Evolutionary conservation across 139 green algal species (phyloP).

Genomic region (Parachlorella kessleri): DNA sequence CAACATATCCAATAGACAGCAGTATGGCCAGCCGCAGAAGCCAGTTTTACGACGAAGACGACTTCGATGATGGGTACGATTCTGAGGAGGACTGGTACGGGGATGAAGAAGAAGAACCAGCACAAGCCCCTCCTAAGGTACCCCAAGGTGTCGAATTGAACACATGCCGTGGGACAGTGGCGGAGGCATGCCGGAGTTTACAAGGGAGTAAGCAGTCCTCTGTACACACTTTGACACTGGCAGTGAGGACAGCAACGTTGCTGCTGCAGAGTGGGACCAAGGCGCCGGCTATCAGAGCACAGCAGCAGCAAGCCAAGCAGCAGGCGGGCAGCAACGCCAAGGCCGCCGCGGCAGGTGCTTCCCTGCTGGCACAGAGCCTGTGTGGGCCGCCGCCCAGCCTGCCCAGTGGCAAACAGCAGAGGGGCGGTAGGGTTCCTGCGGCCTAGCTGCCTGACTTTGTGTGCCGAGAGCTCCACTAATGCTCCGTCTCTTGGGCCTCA

Average conservation of each 20-base stretch:
- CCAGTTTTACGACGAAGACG: slow-evolving; percentile 62
- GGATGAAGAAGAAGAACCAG: slow-evolving; percentile 51
- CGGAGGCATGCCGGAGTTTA: too few species aligned
- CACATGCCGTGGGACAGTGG: too few species aligned
- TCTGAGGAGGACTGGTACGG: slow-evolving; percentile 60
- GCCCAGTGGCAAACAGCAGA: slow-evolving; percentile 53
- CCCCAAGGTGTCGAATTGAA: too few species aligned
- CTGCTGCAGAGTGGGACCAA: slow-evolving; percentile 10
- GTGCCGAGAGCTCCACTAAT: background rate
- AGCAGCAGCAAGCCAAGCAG: background rate
- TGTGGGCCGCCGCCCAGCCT: slow-evolving; percentile 55
- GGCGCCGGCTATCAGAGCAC: background rate
- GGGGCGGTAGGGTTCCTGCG: slow-evolving; percentile 53
- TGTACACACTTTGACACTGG: background rate
- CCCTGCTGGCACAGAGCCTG: slow-evolving; percentile 59
- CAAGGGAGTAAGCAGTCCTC: background rate
- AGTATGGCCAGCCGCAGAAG: background rate
- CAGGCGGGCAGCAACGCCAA: slow-evolving; percentile 8
- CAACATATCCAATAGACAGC: too few species aligned
- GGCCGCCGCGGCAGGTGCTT: slow-evolving; percentile 73
- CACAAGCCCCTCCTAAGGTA: too few species aligned
- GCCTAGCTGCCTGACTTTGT: background rate
- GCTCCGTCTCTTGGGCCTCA: background rate
- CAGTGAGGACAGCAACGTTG: background rate
- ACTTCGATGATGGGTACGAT: slow-evolving; percentile 66